Percentiles rank a stretch among this genome's conserved stretches.
Evolutionary conservation across 805 yeast species (phyloP).

Genomic region (Lipomyces yamanashiensis): DNA sequence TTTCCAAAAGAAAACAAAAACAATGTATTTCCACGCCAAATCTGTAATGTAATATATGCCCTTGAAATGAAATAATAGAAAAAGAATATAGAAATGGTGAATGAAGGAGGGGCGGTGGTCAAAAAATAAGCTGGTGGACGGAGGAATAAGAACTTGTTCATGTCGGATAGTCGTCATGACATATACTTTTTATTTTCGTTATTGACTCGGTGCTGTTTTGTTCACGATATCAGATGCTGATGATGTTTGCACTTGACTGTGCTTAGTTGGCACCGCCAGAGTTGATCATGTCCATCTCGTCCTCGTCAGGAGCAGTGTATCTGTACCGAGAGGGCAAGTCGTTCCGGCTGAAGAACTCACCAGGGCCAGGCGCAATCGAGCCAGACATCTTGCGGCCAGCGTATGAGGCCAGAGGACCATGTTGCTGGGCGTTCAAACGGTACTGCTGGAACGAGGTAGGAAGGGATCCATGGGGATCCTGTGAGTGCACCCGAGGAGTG

Average conservation of each 20-base stretch:
- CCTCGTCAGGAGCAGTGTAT: conserved; percentile 62
- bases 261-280: conserved; percentile 72
- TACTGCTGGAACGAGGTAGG: conserved; percentile 46
- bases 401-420: conserved; percentile 42
- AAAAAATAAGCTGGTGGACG: too few relatives aligned
- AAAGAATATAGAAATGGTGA: too few relatives aligned
- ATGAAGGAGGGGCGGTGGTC: too few relatives aligned
- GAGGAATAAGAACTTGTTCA: too few relatives aligned
- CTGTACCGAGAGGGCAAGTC: conserved; percentile 77
- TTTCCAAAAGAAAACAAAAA: too few relatives aligned
- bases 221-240: not conserved
- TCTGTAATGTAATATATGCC: too few relatives aligned
- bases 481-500: conserved; percentile 50
- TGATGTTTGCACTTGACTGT: too few relatives aligned
- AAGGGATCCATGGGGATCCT: conserved; percentile 48
- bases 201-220: not conserved
- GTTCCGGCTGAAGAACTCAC: conserved; percentile 54
- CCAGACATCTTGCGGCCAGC: conserved; percentile 19
- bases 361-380: conserved; percentile 37
- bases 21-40: too few relatives aligned
- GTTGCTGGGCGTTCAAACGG: conserved; percentile 44
- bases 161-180: not conserved
- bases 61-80: too few relatives aligned
- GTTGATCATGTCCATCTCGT: conserved; percentile 76
- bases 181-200: not conserved